Evolutionary conservation across 495 filamentous ascomycete species (phyloP), one percentile per base, ranked within the genome.

Genomic region (Friedmanniomyces simplex): DNA sequence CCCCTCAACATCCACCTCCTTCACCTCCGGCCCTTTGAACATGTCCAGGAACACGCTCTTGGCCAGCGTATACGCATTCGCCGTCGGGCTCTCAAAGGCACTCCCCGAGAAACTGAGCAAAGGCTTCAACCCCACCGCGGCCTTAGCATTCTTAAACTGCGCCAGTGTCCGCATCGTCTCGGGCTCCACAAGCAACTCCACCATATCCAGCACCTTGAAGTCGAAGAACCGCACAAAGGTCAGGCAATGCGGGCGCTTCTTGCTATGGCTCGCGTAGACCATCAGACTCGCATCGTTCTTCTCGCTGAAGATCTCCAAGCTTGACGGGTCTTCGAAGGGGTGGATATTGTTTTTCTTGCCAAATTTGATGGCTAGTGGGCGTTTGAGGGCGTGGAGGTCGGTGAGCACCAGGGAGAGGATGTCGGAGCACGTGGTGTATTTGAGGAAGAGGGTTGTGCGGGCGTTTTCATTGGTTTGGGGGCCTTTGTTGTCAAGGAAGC

Each of bases 281-380:
- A 89, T 74, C 21, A 93, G 69, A 5, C 83, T 83, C 63, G 87
- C 82, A 72, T 98, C 93, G 69, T 98, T 98, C 77, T 97, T 98
- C 66, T 88, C 82, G 59, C 83, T 84, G 74, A 97, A 86, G 76
- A 98, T 97, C 68, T 94, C 87, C 24, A 98, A 77, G 20, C 84
- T 87, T 16, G 86, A 77, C 52, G 85, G 72, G 68, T 91, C 91
- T 72, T 96, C 94, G 72, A 97, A 98, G 1, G 93, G 93, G 67
- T 89, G 91, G 62, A 95, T 82, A 54, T 79, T 75, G 69, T 98
- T 98, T 74, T 95, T 96, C 77, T 96, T 97, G 71, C 79, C 86
- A 76, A 98, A 95, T 54, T 89, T 88, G 68, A 89, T 79, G 21
- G 83, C 81, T 60, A 88, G 71, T 7, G 88, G 88, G 57, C 85